Evolutionary conservation across 2,329 filamentous ascomycete genomes (phyloP).

Genomic region (Sclerotinia subarctica): DNA sequence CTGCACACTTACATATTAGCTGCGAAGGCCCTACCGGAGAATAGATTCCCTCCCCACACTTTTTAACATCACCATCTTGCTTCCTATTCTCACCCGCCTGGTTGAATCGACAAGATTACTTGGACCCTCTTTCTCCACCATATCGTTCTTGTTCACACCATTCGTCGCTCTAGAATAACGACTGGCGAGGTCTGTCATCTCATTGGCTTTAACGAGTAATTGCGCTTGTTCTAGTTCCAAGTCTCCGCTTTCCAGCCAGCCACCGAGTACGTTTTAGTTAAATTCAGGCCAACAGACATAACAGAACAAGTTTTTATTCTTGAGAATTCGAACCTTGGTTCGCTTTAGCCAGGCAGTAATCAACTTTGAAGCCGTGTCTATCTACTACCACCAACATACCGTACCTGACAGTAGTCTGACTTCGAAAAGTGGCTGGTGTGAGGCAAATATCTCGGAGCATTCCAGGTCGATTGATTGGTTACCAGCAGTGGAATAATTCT

Average conservation of each 20-base stretch:
- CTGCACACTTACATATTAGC: slow-evolving; percentile 15
- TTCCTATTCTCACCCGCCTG: background rate
- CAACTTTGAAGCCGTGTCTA: background rate
- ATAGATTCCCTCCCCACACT: slow-evolving; percentile 19
- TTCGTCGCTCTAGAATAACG: background rate
- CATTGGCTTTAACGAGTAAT: slow-evolving; percentile 10
- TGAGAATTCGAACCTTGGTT: slow-evolving; percentile 3
- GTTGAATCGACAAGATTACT: slow-evolving; percentile 9
- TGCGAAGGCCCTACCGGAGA: slow-evolving; percentile 17
- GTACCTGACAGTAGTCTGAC: slow-evolving; percentile 31
- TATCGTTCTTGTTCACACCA: background rate
- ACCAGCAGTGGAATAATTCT: slow-evolving; percentile 9
- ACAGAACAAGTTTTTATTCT: slow-evolving; percentile 17
- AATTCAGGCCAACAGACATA: slow-evolving; percentile 3
- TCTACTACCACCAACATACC: slow-evolving; percentile 4
- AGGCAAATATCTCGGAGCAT: slow-evolving; percentile 27
- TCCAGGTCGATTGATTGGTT: slow-evolving; percentile 21
- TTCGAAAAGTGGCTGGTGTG: slow-evolving; percentile 15
- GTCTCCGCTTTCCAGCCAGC: slow-evolving; percentile 17
- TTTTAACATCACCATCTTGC: slow-evolving; percentile 8
- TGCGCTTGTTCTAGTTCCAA: slow-evolving; percentile 3
- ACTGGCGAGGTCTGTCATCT: slow-evolving; percentile 1
- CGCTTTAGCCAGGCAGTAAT: background rate
- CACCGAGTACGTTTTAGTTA: slow-evolving; percentile 16
- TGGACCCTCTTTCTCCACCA: slow-evolving; percentile 15